These are phyloP conservation scores for Oryza officinalis DNA, from an alignment of 176 grass and related monocot genomes.

Conservation along the genomic window DNA sequence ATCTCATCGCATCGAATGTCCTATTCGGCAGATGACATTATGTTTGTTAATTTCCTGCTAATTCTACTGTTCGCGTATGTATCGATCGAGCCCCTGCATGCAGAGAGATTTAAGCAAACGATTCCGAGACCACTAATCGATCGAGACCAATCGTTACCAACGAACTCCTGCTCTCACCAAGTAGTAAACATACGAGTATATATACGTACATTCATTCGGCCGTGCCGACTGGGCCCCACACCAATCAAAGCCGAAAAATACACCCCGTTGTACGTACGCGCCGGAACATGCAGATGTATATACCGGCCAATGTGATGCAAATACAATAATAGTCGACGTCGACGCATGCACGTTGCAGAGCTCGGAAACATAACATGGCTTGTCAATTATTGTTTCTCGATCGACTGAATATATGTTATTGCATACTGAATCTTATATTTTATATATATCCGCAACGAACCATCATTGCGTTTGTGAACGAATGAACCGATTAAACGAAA, in stretches of 20 bases:
- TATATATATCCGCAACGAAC: background rate
- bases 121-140: no score
- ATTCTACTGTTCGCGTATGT: background rate
- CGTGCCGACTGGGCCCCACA: background rate
- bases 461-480: background rate
- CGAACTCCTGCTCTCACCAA: no score
- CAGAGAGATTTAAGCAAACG: no score
- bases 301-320: background rate
- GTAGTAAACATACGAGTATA: background rate
- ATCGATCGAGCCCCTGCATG: no score
- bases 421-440: background rate
- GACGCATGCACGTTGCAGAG: background rate
- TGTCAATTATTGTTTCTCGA: background rate
- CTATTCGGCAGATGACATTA: background rate
- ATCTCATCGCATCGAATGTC: background rate
- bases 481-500: background rate
- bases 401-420: background rate
- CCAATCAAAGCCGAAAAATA: background rate
- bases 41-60: background rate
- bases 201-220: background rate
- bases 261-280: background rate
- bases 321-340: background rate
- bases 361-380: slow-evolving; percentile 7
- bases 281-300: background rate
- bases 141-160: background rate